Evolutionary conservation across 208 protist species (phyloP).

Genomic region (Leptomonas seymouri): DNA sequence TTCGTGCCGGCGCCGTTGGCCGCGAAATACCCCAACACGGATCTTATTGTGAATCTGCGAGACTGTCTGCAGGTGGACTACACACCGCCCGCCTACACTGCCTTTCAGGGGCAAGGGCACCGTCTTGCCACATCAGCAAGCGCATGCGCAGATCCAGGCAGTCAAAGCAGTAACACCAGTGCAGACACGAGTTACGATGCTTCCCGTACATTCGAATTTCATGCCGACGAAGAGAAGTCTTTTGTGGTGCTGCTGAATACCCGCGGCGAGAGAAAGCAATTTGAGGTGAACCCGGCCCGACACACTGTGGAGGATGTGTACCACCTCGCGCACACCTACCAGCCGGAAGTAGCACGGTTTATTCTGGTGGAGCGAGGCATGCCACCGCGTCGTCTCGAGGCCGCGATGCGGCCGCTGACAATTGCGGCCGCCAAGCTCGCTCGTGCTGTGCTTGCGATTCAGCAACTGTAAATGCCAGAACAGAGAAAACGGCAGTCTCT

Average conservation of each 20-base stretch:
- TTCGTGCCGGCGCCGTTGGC: constrained; percentile 57
- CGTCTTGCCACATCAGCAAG: constrained; percentile 37
- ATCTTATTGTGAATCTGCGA: constrained; percentile 60
- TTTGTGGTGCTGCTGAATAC: constrained; percentile 70
- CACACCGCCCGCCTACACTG: constrained; percentile 39
- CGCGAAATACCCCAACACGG: constrained; percentile 57
- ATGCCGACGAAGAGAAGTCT: constrained; percentile 50
- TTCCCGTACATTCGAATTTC: constrained; percentile 33
- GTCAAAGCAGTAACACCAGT: neutral
- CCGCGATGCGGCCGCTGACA: constrained; percentile 36
- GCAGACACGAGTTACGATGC: constrained; percentile 16
- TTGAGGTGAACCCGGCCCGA: constrained; percentile 70
- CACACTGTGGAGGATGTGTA: constrained; percentile 85
- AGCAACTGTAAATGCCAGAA: constrained; percentile 28
- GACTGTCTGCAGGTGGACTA: constrained; percentile 63
- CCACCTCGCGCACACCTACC: constrained; percentile 44
- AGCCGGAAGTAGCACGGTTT: constrained; percentile 47
- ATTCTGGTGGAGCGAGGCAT: constrained; percentile 65
- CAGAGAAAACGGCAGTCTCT: neutral
- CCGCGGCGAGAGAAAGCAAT: constrained; percentile 55
- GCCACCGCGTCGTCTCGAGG: constrained; percentile 61
- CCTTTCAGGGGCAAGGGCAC: constrained; percentile 69
- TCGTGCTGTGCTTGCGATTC: constrained; percentile 66
- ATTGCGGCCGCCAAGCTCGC: constrained; percentile 68
- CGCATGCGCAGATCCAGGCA: constrained; percentile 2